Evolutionary conservation across 306 rosid genomes (phyloP).

Genomic region (Mucuna pruriens): DNA sequence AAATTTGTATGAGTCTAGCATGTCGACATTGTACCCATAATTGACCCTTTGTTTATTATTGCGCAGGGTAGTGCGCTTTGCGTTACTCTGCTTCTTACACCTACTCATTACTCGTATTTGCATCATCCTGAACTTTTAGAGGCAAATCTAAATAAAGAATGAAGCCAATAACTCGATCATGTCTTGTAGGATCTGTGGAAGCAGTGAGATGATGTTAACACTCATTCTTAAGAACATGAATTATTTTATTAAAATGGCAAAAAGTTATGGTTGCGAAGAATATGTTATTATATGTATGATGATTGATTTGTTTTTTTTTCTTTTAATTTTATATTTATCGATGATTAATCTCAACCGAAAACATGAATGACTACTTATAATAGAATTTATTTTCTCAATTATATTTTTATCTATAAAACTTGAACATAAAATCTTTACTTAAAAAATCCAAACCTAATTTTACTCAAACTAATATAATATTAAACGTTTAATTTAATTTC

Average conservation of each 20-base stretch:
- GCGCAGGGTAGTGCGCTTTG: slow-evolving; percentile 16
- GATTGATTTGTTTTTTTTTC: too few species aligned
- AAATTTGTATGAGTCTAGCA: slow-evolving; percentile 29
- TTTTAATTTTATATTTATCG: too few species aligned
- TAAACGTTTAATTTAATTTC: too few species aligned
- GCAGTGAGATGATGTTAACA: background rate
- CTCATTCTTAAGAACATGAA: background rate
- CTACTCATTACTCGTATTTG: background rate
- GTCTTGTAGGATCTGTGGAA: background rate
- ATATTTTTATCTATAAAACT: too few species aligned
- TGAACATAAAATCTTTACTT: too few species aligned
- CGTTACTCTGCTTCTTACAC: background rate
- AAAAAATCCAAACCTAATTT: too few species aligned
- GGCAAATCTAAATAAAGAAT: background rate
- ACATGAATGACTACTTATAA: too few species aligned
- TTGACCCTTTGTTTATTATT: slow-evolving; percentile 8
- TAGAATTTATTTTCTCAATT: too few species aligned
- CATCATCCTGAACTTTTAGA: background rate
- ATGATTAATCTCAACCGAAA: too few species aligned
- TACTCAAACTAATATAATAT: too few species aligned
- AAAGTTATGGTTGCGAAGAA: background rate
- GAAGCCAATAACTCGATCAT: background rate
- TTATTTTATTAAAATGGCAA: background rate
- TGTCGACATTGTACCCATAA: slow-evolving; percentile 38
- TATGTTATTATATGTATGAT: too few species aligned